Conservation (phyloP, 805 yeast genomes). For the Kluyveromyces lactis region DNA sequence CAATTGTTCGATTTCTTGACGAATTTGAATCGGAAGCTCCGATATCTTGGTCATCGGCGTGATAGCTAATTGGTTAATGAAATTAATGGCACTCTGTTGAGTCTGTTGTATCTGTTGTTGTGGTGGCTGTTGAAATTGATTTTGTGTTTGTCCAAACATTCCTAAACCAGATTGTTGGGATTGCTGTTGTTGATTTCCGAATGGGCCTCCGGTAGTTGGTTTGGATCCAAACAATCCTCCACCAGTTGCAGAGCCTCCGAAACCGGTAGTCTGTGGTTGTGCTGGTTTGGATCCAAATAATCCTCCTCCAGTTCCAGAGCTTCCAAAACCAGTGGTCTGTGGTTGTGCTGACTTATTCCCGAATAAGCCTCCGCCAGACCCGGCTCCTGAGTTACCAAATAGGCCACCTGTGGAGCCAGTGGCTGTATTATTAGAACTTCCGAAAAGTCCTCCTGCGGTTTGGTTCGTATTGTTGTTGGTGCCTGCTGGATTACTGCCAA, state of each 20-base stretch:
- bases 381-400: conserved; percentile 3
- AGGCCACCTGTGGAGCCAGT: conserved; percentile 2
- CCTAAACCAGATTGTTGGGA: conserved; percentile 7
- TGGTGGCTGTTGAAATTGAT: conserved; percentile 13
- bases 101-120: conserved; percentile 20
- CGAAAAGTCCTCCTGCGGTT: no score
- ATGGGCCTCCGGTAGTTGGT: conserved; percentile 6
- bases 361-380: conserved; percentile 26
- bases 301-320: conserved; percentile 18
- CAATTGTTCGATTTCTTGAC: conserved; percentile 58
- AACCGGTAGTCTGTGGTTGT: conserved; percentile 7
- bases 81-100: conserved; percentile 34
- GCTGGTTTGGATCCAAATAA: conserved; percentile 16
- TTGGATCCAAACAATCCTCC: conserved; percentile 24
- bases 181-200: conserved; percentile 12
- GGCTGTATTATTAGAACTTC: no score
- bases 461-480: conserved; percentile 1
- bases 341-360: conserved; percentile 6
- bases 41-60: conserved; percentile 70
- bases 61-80: conserved; percentile 39
- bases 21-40: conserved; percentile 64
- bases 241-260: conserved; percentile 10
- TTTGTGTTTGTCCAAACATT: conserved; percentile 17
- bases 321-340: conserved; percentile 7
- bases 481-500: conserved; percentile 26